Evolutionary conservation across 23 red algal species (phyloP).

Genomic region (Chondrus crispus): DNA sequence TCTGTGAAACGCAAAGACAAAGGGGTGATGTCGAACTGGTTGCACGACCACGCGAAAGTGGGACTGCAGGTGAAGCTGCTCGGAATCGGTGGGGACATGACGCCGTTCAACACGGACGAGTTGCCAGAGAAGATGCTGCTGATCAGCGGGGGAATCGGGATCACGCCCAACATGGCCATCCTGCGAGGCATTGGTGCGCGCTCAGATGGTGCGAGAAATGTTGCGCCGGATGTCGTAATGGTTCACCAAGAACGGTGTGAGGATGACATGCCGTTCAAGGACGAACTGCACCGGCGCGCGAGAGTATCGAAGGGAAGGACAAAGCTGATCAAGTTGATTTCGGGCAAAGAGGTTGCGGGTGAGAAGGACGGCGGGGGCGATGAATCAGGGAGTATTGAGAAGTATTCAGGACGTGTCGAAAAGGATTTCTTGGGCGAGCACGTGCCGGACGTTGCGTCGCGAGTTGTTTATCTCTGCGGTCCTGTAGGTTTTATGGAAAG

Average conservation of each 20-base stretch:
- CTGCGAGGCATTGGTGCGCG: slow-evolving; percentile 53
- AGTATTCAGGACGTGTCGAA: slow-evolving; percentile 11
- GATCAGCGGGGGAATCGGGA: slow-evolving; percentile 68
- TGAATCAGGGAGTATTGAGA: neutral
- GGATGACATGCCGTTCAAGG: slow-evolving; percentile 42
- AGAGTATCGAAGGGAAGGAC: neutral
- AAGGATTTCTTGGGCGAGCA: neutral
- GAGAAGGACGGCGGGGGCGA: neutral
- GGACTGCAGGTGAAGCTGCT: slow-evolving; percentile 38
- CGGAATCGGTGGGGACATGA: slow-evolving; percentile 63
- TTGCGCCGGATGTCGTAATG: slow-evolving; percentile 20
- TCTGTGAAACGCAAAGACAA: slow-evolving; percentile 55
- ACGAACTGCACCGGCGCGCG: slow-evolving; percentile 36
- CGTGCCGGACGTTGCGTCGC: neutral
- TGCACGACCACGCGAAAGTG: slow-evolving; percentile 43
- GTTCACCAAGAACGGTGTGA: slow-evolving; percentile 33
- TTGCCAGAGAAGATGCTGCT: slow-evolving; percentile 34
- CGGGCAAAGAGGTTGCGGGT: neutral
- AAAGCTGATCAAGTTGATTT: slow-evolving; percentile 22
- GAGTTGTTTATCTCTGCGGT: slow-evolving; percentile 48
- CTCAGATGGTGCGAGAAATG: neutral
- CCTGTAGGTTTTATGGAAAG: slow-evolving; percentile 39
- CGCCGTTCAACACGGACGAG: slow-evolving; percentile 10
- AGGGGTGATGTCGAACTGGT: slow-evolving; percentile 51
- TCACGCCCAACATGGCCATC: slow-evolving; percentile 72